A percentile compares a stretch with the other conserved stretches of the same genome.
These are phyloP conservation scores for Pseudohyphozyma bogoriensis DNA, from an alignment of 768 basidiomycete genomes.

Conservation along the genomic window DNA sequence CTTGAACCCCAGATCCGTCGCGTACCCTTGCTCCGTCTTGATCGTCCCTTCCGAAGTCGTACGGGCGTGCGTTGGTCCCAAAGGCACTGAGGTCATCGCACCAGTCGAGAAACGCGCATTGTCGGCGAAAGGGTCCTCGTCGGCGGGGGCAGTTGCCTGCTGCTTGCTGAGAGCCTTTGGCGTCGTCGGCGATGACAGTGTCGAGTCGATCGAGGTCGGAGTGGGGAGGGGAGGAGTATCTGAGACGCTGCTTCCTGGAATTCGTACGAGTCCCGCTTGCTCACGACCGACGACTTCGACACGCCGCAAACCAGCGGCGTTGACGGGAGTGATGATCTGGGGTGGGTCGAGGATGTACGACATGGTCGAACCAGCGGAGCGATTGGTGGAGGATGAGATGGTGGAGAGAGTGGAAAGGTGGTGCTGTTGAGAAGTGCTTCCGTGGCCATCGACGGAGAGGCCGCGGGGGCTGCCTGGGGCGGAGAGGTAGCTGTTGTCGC, in stretches of 20 bases:
- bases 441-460: slow-evolving; percentile 22
- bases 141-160: not conserved
- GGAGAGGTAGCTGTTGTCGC: not conserved
- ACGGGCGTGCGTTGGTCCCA: not conserved
- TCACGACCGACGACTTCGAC: slow-evolving; percentile 23
- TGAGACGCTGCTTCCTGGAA: not conserved
- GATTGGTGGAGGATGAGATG: slow-evolving; percentile 6
- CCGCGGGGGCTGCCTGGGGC: slow-evolving; percentile 1
- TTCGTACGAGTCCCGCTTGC: slow-evolving; percentile 15
- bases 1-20: too few species aligned
- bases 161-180: not conserved
- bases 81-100: not conserved
- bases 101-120: not conserved
- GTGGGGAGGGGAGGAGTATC: not conserved
- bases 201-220: not conserved
- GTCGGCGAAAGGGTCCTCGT: slow-evolving; percentile 21
- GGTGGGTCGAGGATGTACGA: slow-evolving; percentile 35
- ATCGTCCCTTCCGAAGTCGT: not conserved
- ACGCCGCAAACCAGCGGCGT: slow-evolving; percentile 12
- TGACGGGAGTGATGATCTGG: slow-evolving; percentile 33
- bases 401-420: slow-evolving; percentile 25
- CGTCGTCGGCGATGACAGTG: not conserved
- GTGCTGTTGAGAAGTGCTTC: not conserved
- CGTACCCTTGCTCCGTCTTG: not conserved
- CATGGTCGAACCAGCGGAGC: slow-evolving; percentile 30